These are phyloP conservation scores for Neurospora sp. DNA, from an alignment of 495 filamentous ascomycete genomes.

Conservation along the genomic window DNA sequence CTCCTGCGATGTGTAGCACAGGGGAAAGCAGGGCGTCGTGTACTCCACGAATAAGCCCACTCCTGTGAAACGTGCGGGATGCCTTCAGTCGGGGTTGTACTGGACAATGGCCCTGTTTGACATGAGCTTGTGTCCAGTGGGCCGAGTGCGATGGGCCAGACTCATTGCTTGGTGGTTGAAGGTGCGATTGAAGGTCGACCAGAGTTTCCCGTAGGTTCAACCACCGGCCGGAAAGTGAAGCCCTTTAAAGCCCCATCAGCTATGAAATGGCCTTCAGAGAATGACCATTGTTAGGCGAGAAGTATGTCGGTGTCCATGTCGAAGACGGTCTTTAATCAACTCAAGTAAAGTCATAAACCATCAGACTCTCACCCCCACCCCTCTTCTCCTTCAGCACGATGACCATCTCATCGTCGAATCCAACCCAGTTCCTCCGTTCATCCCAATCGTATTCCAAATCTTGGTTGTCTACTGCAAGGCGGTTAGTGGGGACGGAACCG, in stretches of 20 bases:
- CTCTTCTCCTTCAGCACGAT: constrained; percentile 68
- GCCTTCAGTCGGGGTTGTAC: background rate
- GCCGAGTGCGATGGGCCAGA: background rate
- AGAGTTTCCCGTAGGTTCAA: background rate
- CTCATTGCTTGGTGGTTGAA: background rate
- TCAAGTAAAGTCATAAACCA: constrained; percentile 89
- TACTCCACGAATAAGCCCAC: background rate
- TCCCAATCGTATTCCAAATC: constrained; percentile 9
- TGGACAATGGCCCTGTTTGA: background rate
- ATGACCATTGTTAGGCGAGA: background rate
- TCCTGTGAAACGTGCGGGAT: background rate
- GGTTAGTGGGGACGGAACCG: constrained; percentile 2
- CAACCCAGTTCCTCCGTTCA: constrained; percentile 54
- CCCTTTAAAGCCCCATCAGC: background rate
- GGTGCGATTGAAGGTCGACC: background rate
- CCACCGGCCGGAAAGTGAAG: background rate
- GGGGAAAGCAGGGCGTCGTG: background rate
- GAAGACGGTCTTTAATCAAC: background rate
- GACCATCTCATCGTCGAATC: constrained; percentile 91
- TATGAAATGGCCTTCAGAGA: background rate
- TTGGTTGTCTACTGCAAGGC: background rate
- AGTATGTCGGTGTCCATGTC: background rate
- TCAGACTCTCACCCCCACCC: constrained; percentile 57
- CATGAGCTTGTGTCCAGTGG: background rate
- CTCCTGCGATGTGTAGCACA: background rate